These are phyloP conservation scores for Phytopythium chamaehyphon DNA, from an alignment of 352 stramenopile species.

Conservation along the genomic window DNA sequence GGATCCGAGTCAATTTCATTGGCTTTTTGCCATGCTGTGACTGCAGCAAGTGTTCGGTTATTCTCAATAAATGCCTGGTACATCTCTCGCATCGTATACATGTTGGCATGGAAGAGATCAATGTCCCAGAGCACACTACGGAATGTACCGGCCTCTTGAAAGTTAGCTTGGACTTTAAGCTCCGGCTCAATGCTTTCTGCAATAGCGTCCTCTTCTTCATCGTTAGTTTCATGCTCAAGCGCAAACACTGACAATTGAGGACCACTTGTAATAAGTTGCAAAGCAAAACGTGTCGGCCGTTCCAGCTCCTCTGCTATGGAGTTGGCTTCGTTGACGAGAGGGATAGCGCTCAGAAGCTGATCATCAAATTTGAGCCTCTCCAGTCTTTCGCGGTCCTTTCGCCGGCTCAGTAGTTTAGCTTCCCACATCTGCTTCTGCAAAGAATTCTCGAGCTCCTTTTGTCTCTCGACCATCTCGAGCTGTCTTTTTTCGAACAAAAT, in stretches of 20 bases:
- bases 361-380: constrained; percentile 79
- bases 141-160: constrained; percentile 71
- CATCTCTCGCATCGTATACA: constrained; percentile 87
- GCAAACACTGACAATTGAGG: constrained; percentile 23
- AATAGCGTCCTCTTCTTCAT: constrained; percentile 57
- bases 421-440: constrained; percentile 81
- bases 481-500: constrained; percentile 79
- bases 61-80: constrained; percentile 85
- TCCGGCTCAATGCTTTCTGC: constrained; percentile 49
- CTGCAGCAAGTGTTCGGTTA: constrained; percentile 36
- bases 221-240: constrained; percentile 18
- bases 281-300: constrained; percentile 56
- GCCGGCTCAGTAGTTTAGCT: constrained; percentile 52
- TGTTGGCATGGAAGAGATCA: constrained; percentile 70
- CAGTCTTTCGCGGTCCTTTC: constrained; percentile 71
- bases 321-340: constrained; percentile 84
- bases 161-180: constrained; percentile 76
- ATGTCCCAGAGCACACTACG: constrained; percentile 75
- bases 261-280: constrained; percentile 60
- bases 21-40: constrained; percentile 25
- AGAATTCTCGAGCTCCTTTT: constrained; percentile 63
- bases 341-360: constrained; percentile 71
- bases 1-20: constrained; percentile 52
- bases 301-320: constrained; percentile 80
- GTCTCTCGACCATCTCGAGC: constrained; percentile 53